Base-by-base conservation (phyloP, 2,329 filamentous ascomycete genomes). In the Drechslerella stenobrocha region DNA sequence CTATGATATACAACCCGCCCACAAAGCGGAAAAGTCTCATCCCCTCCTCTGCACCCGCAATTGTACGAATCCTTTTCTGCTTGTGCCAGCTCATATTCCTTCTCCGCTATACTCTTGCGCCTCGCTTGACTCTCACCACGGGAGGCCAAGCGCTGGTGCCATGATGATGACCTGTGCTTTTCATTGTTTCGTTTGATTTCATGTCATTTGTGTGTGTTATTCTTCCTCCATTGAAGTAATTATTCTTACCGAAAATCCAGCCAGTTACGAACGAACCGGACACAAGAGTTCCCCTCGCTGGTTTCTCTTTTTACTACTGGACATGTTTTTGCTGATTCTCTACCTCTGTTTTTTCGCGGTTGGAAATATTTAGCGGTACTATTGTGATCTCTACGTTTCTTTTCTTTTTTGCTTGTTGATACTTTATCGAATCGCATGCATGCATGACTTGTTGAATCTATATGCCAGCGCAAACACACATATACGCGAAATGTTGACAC, bases 81-180 rank as follows among this genome's bases (percentile, higher is more conserved):
- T 45, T 56, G 40, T 53, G 53, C 34, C 48, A 22, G 15, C 3
- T 18, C 18, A 4, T 7, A 18, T 18, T 18, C 13, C 44, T 18
- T 28, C 34, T 45, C 44, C 32, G 35, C 30, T 53, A 46, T 15
- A 18, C 50, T 56, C 48, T 34, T 60, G 63, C 63, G 55, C 45
- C 55, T 42, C 28, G 23, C 13, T 28, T 28, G 35, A 22, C 42
- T 48, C 28, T 52, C 44, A 18, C 37, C 52, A 30, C 50, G 34
- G 30, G 18, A 58, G 53, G 34, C 11, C 30, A 42, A 37, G 50
- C 28, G 42, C 11, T 2, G n/a, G 3, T 52, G 63, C 63, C 51
- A 67, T 60, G 63, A 67, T 67, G 63, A 67, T 67, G 63, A 67
- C 63, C 63, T 67, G 63, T 67, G 63, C 50, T 59, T 66, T 57